Evolutionary conservation across 2,329 filamentous ascomycete genomes (phyloP).

Genomic region (Balansia obtecta): DNA sequence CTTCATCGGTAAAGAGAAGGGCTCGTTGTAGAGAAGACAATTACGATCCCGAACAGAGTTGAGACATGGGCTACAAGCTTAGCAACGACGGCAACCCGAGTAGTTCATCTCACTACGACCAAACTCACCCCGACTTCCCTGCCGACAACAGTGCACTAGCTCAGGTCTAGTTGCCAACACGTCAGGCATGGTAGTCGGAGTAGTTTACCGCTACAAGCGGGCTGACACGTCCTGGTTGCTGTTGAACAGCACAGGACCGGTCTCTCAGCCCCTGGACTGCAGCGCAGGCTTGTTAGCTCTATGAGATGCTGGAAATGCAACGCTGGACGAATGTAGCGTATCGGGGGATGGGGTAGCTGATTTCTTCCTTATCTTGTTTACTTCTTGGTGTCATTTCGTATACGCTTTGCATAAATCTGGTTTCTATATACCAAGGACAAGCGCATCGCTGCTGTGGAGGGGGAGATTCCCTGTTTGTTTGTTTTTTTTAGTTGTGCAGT

Average conservation of each 20-base stretch:
- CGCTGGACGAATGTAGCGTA: not conserved
- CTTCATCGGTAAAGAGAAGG: not conserved
- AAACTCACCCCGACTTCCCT: not conserved
- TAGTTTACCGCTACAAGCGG: slow-evolving; percentile 8
- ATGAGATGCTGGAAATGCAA: slow-evolving; percentile 23
- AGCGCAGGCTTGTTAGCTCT: slow-evolving; percentile 10
- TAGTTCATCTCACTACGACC: slow-evolving; percentile 15
- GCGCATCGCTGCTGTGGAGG: slow-evolving; percentile 21
- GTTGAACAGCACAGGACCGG: slow-evolving; percentile 13
- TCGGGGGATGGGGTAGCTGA: not conserved
- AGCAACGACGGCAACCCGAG: slow-evolving; percentile 6
- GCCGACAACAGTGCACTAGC: not conserved
- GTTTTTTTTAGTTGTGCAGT: slow-evolving; percentile 21
- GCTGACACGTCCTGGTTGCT: slow-evolving; percentile 5
- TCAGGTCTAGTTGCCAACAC: not conserved
- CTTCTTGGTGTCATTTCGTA: not conserved
- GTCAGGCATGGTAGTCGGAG: not conserved
- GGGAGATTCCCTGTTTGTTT: slow-evolving; percentile 20
- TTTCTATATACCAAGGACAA: slow-evolving; percentile 17
- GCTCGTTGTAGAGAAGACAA: not conserved
- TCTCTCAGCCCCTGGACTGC: slow-evolving; percentile 11
- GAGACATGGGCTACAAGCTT: not conserved
- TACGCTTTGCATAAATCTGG: slow-evolving; percentile 11
- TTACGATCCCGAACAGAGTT: not conserved
- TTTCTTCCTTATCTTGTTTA: not conserved